Conservation (phyloP, 164 flowering plant genomes). For the Vitis amurensis region DNA sequence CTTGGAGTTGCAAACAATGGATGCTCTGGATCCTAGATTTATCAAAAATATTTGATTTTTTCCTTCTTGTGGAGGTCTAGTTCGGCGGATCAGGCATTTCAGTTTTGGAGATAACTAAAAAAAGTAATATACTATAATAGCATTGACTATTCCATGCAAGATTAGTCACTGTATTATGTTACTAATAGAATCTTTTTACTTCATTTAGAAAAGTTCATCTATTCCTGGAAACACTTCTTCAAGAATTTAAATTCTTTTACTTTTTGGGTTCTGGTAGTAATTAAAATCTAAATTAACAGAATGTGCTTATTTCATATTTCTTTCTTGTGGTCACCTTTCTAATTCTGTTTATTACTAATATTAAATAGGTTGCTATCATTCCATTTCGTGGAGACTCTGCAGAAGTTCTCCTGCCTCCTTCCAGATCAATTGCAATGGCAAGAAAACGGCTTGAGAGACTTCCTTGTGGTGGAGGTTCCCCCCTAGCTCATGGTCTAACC, state of each 20-base stretch:
- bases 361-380: slow-evolving; percentile 75
- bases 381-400: slow-evolving; percentile 97
- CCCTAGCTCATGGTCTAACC: slow-evolving; percentile 94
- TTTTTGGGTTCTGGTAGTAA: background rate
- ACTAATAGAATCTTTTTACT: background rate
- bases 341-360: slow-evolving; percentile 5
- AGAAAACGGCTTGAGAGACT: slow-evolving; percentile 95
- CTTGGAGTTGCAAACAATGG: too few species aligned
- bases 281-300: background rate
- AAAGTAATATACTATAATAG: too few species aligned
- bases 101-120: too few species aligned
- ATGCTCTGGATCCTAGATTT: too few species aligned
- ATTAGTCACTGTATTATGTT: background rate
- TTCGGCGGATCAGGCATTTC: too few species aligned
- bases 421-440: slow-evolving; percentile 98
- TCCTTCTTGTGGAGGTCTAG: too few species aligned
- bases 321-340: background rate
- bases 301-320: background rate
- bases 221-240: background rate
- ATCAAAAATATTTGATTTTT: too few species aligned
- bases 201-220: background rate
- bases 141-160: too few species aligned
- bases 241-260: background rate
- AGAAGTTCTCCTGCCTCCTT: slow-evolving; percentile 96
- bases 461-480: slow-evolving; percentile 99